Evolutionary conservation across 129 eudicot genomes (phyloP).

Genomic region (Flaveria bidentis): DNA sequence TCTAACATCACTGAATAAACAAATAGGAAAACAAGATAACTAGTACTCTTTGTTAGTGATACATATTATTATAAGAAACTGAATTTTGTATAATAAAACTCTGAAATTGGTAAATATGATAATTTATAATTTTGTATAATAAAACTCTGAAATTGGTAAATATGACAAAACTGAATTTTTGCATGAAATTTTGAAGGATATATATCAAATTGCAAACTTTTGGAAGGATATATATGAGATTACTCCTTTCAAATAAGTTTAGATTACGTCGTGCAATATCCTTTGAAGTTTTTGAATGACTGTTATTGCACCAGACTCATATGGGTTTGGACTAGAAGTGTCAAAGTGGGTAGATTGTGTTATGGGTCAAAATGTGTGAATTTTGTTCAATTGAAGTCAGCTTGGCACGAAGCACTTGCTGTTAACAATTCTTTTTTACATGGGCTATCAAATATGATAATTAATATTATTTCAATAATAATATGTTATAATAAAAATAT

Average conservation of each 20-base stretch:
- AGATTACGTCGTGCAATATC: neutral
- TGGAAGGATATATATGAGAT: neutral
- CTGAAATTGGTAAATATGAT: neutral
- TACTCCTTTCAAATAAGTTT: neutral
- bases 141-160: neutral
- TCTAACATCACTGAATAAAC: slow-evolving; percentile 2
- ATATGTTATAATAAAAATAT: neutral
- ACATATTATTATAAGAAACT: neutral
- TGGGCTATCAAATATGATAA: neutral
- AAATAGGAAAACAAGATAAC: neutral
- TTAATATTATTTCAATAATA: neutral
- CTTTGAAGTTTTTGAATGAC: neutral
- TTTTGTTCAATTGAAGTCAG: neutral
- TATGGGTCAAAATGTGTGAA: neutral
- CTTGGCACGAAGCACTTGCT: neutral
- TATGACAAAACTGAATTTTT: no score
- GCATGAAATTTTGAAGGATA: neutral
- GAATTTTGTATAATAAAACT: neutral
- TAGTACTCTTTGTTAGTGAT: neutral
- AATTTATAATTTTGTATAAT: neutral
- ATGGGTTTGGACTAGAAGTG: slow-evolving; percentile 2
- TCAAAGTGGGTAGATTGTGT: neutral
- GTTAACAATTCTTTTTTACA: neutral
- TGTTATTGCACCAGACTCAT: neutral
- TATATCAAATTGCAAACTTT: neutral